phyloP scores from a whole-genome alignment of 441 rosid genomes.

The Brassica balearica region DNA sequence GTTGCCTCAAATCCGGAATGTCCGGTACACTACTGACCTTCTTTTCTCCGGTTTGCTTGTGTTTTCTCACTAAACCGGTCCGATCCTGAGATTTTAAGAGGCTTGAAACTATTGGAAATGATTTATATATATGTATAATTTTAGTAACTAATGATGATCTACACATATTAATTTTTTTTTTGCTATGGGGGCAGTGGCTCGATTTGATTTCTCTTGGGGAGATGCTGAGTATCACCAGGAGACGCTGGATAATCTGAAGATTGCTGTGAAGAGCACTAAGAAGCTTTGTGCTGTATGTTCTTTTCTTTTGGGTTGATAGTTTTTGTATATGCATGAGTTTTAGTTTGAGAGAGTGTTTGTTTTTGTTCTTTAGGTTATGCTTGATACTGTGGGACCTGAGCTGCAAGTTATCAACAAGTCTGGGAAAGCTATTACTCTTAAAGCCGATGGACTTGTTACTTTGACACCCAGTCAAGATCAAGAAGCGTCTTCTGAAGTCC shows the following conservation, averaged over 20 bases:
- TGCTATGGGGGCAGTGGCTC: conserved; percentile 61
- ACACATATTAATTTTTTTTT: background rate
- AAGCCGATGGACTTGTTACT: conserved; percentile 70
- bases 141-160: too few relatives aligned
- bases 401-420: conserved; percentile 83
- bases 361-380: conserved; percentile 60
- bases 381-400: conserved; percentile 50
- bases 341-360: conserved; percentile 37
- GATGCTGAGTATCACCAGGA: conserved; percentile 80
- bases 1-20: conserved; percentile 96
- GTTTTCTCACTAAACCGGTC: too few relatives aligned
- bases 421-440: conserved; percentile 74
- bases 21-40: conserved; percentile 57
- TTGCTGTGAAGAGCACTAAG: conserved; percentile 83
- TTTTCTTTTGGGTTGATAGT: background rate
- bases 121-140: too few relatives aligned
- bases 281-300: conserved; percentile 91
- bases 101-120: too few relatives aligned
- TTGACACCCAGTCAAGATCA: conserved; percentile 79
- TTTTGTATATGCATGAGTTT: background rate
- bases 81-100: too few relatives aligned
- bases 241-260: conserved; percentile 84
- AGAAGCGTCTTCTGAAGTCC: conserved; percentile 80
- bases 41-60: conserved; percentile 5
- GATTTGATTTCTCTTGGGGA: conserved; percentile 96